Evolutionary conservation across 441 rosid genomes (phyloP), one percentile per base, ranked within the genome.

Genomic region (Eutrema salsugineum): DNA sequence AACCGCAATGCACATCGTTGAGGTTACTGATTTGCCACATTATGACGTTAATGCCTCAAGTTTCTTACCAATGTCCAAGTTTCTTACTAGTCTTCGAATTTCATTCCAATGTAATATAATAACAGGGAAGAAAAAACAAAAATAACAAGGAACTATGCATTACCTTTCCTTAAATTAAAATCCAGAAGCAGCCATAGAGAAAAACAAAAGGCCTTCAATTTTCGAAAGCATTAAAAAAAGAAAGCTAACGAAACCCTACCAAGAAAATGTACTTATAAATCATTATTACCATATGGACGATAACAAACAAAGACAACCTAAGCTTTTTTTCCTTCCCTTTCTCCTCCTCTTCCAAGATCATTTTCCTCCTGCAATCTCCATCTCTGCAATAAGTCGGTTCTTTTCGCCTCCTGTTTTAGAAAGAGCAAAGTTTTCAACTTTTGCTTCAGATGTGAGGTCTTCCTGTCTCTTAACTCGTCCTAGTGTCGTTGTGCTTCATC

Each of bases 251-350:
- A 36, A 68, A 61, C 19, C 17, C 73, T 75, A 75, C 63, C 56
- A 60, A 24, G 73, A 70, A 53, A 68, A 68, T 54, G 65, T 36
- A 62, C 35, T 65, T 54, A 42, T 28, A 6, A 61, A 16, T 51
- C 27, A 75, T 73, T 75, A 68, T 68, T 61, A 53, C 63, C 50
- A 42, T 67, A 68, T 61, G 43, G 27, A 75, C 78, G 51, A 64
- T 46, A 40, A 38, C 64, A 9, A 46, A 64, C 58, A 63, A 38
- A 57, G 38, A 16, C 43, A 57, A 66, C 39, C 78, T 74, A 73
- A 57, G 15, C 66, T 24, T 2, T 24, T 24, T 55, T 43, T 36
- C 36, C 49, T 38, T 59, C 51, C 15, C 17, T 58, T 22, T 47
- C 74, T 16, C 3, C 10, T 27, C 17, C 2, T 46, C 27, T 11